Percentiles rank a stretch among this genome's conserved stretches.
phyloP scores from a whole-genome alignment of 2,329 filamentous ascomycete species.

The Colletotrichum cuscutae region DNA sequence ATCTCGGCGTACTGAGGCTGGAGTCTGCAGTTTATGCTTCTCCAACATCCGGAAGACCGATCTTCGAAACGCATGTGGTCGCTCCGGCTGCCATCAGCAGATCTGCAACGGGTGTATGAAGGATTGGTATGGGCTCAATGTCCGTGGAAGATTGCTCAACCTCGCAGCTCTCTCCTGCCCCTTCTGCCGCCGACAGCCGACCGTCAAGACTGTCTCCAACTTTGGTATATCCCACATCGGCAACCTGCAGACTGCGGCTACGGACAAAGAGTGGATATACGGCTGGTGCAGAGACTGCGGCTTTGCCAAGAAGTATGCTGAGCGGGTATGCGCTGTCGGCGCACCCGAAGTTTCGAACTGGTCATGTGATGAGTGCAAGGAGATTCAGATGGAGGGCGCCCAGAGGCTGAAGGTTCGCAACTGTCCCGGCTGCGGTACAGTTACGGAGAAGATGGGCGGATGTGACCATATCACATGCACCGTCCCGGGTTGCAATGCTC shows the following conservation, averaged over 20 bases:
- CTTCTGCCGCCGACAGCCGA: conserved; percentile 58
- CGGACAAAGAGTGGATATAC: conserved; percentile 57
- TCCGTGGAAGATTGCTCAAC: conserved; percentile 55
- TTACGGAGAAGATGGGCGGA: conserved; percentile 49
- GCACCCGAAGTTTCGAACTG: conserved; percentile 51
- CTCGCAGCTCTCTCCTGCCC: conserved; percentile 59
- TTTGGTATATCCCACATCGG: conserved; percentile 51
- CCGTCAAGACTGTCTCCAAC: conserved; percentile 47
- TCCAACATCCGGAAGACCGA: conserved; percentile 45
- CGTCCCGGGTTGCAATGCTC: conserved; percentile 42
- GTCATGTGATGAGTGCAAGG: conserved; percentile 53
- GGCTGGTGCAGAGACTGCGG: conserved; percentile 58
- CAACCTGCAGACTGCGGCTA: conserved; percentile 50
- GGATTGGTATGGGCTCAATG: conserved; percentile 60
- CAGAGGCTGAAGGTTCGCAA: not conserved
- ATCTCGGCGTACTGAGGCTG: conserved; percentile 49
- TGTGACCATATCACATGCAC: conserved; percentile 52
- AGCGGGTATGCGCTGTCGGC: conserved; percentile 55
- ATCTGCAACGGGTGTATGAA: conserved; percentile 53
- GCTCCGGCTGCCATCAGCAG: conserved; percentile 53
- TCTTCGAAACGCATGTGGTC: conserved; percentile 56
- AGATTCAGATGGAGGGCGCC: conserved; percentile 8
- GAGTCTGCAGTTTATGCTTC: conserved; percentile 59
- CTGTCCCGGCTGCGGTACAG: conserved; percentile 50
- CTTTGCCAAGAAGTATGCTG: conserved; percentile 52